Conservation (phyloP, 495 filamentous ascomycete genomes). For the Hamigera avellanea region DNA sequence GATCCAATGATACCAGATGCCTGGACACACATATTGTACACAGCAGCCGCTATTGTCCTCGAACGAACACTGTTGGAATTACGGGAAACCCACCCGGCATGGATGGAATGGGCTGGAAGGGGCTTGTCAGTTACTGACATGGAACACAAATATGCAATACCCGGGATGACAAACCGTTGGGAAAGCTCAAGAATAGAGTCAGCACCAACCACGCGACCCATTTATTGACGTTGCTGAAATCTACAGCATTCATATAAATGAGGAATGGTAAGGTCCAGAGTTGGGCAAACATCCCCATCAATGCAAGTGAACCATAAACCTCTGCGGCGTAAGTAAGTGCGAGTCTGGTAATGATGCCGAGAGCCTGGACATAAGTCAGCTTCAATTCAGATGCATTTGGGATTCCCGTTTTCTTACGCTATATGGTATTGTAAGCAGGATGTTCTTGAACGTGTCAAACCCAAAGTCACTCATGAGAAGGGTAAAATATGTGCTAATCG, state of each 20-base stretch:
- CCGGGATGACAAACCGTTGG: conserved; percentile 31
- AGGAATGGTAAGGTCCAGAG: conserved; percentile 47
- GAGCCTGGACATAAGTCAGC: background rate
- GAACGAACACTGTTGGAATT: conserved; percentile 46
- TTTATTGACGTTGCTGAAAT: conserved; percentile 30
- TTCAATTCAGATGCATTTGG: background rate
- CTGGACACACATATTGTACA: conserved; percentile 44
- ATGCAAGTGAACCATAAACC: conserved; percentile 33
- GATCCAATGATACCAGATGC: conserved; percentile 37
- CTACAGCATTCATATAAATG: conserved; percentile 36
- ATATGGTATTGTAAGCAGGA: conserved; percentile 50
- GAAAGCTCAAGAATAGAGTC: conserved; percentile 44
- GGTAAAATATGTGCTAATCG: conserved; percentile 47
- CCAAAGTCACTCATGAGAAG: conserved; percentile 45
- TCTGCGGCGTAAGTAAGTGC: conserved; percentile 37
- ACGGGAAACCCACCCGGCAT: conserved; percentile 30
- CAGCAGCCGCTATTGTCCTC: conserved; percentile 42
- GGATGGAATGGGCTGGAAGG: conserved; percentile 18
- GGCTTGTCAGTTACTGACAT: conserved; percentile 14
- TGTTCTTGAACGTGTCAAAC: conserved; percentile 54
- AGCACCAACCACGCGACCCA: conserved; percentile 48
- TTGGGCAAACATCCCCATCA: conserved; percentile 32
- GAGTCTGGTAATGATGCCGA: conserved; percentile 30
- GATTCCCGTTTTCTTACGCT: conserved; percentile 11
- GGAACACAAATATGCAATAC: background rate